phyloP scores from a whole-genome alignment of 2,329 filamentous ascomycete genomes.

The Cadophora sp. region DNA sequence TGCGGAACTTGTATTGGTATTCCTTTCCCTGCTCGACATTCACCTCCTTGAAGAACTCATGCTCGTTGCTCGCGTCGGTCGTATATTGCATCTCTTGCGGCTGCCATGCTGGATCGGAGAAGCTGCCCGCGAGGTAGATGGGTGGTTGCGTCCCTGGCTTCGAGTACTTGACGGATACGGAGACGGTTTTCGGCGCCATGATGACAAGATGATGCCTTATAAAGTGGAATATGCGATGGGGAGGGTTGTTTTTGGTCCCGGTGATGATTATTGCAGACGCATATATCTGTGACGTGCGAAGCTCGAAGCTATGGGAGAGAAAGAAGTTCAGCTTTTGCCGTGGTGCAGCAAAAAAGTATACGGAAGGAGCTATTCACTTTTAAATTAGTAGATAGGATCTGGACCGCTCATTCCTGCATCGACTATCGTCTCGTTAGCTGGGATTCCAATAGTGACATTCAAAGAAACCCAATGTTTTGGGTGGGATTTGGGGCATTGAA shows the following conservation, averaged over 20 bases:
- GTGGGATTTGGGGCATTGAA: background rate
- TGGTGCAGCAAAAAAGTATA: background rate
- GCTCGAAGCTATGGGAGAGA: background rate
- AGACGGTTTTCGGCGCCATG: conserved; percentile 31
- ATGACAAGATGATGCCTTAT: conserved; percentile 21
- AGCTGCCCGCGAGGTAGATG: conserved; percentile 73
- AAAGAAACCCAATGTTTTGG: background rate
- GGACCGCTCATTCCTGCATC: background rate
- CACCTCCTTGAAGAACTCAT: conserved; percentile 64
- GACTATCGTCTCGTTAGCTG: background rate
- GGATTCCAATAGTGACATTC: background rate
- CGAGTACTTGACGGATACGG: conserved; percentile 59
- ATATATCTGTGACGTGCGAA: background rate
- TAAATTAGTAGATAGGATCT: conserved; percentile 7
- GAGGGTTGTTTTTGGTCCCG: background rate
- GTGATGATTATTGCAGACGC: background rate
- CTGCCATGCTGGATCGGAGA: conserved; percentile 71
- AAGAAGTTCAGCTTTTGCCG: background rate
- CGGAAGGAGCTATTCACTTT: conserved; percentile 13
- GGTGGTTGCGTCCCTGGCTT: conserved; percentile 68
- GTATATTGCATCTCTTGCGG: conserved; percentile 68
- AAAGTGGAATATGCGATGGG: conserved; percentile 10
- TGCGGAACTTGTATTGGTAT: conserved; percentile 78
- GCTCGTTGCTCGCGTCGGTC: conserved; percentile 58
- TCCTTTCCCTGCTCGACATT: conserved; percentile 61